phyloP scores from a whole-genome alignment of 805 yeast genomes.

The Naumovozyma dairenensis region DNA sequence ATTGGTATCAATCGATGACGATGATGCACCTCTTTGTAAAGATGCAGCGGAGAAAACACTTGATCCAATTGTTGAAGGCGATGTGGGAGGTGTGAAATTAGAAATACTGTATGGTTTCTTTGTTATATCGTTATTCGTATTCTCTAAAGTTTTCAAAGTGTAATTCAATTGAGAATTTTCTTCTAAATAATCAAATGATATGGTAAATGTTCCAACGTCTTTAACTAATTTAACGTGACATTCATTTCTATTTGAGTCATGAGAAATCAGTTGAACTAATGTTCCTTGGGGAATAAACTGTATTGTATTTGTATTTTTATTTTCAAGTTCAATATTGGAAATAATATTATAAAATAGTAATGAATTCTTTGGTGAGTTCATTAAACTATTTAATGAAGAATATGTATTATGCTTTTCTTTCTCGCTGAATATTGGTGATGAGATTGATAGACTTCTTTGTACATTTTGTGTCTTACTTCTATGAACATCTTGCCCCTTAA shows the following conservation, averaged over 20 bases:
- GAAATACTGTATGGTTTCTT: constrained; percentile 1
- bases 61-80: constrained; percentile 15
- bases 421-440: too few relatives aligned
- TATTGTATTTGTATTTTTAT: not conserved
- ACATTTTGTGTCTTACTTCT: too few relatives aligned
- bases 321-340: not conserved
- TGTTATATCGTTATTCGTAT: not conserved
- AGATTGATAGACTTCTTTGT: too few relatives aligned
- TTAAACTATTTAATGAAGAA: too few relatives aligned
- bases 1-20: constrained; percentile 2
- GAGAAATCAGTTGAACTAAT: constrained; percentile 11
- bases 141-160: not conserved
- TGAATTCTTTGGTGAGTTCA: too few relatives aligned
- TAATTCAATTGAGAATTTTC: constrained; percentile 8
- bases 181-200: constrained; percentile 7
- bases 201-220: constrained; percentile 10
- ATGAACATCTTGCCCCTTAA: too few relatives aligned
- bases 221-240: constrained; percentile 10
- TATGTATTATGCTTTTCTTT: too few relatives aligned
- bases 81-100: constrained; percentile 14
- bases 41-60: constrained; percentile 9
- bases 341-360: too few relatives aligned
- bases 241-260: constrained; percentile 4
- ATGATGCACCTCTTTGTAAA: constrained; percentile 7
- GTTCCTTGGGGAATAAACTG: constrained; percentile 4